Evolutionary conservation across 2,329 filamentous ascomycete species (phyloP).

Genomic region (Ophiocordyceps unilateralis): DNA sequence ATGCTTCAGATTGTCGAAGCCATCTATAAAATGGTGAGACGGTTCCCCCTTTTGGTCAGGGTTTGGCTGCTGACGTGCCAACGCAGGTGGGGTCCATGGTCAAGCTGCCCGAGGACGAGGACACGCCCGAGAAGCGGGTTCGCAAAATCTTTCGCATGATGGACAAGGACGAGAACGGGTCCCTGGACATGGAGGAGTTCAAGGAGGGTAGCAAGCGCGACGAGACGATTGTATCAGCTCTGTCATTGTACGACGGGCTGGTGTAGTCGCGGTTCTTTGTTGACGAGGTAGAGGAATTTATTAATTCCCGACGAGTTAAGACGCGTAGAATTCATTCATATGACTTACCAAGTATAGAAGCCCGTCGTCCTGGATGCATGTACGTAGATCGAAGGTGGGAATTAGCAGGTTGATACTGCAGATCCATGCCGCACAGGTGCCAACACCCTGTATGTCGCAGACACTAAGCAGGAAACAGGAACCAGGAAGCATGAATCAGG

Average conservation of each 20-base stretch:
- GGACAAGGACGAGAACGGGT: slow-evolving; percentile 99
- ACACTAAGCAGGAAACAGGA: too few relatives aligned
- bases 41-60: too few relatives aligned
- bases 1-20: slow-evolving; percentile 98
- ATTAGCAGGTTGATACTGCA: too few relatives aligned
- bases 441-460: too few relatives aligned
- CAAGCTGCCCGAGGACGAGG: slow-evolving; percentile 94
- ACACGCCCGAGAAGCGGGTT: slow-evolving; percentile 96
- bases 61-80: neutral
- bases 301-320: too few relatives aligned
- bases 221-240: slow-evolving; percentile 93
- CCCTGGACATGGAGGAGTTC: slow-evolving; percentile 92
- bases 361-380: too few relatives aligned
- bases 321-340: too few relatives aligned
- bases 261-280: slow-evolving; percentile 35
- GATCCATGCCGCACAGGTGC: too few relatives aligned
- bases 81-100: slow-evolving; percentile 92
- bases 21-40: slow-evolving; percentile 92
- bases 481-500: too few relatives aligned
- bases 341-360: too few relatives aligned
- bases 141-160: slow-evolving; percentile 99
- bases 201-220: slow-evolving; percentile 98
- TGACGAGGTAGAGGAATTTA: too few relatives aligned
- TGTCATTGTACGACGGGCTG: slow-evolving; percentile 90
- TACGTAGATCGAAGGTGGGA: too few relatives aligned